A percentile compares a stretch with the other conserved stretches of the same genome.
These are phyloP conservation scores for Exophiala sp. DNA, from an alignment of 2,329 filamentous ascomycete genomes.

Conservation along the genomic window DNA sequence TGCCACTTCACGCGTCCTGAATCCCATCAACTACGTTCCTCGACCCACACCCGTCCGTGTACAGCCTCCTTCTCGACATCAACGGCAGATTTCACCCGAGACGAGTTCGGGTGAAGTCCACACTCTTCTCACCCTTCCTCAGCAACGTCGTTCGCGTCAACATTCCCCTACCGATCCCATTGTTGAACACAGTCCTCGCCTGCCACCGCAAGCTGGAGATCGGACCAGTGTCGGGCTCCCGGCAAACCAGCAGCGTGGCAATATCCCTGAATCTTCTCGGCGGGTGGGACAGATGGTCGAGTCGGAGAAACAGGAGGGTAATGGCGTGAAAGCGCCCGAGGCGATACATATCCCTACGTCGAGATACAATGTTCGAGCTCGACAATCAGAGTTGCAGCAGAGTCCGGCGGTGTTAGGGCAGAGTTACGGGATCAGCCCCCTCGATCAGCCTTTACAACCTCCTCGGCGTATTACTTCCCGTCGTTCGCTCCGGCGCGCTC, in stretches of 20 bases:
- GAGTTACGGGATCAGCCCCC: conserved; percentile 26
- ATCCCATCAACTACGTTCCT: conserved; percentile 57
- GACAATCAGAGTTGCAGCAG: conserved; percentile 16
- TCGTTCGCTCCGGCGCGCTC: conserved; percentile 33
- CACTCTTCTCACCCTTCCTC: conserved; percentile 51
- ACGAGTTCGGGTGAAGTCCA: conserved; percentile 37
- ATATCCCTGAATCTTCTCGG: conserved; percentile 24
- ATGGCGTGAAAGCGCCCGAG: conserved; percentile 20
- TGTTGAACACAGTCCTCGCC: conserved; percentile 41
- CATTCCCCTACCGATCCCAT: conserved; percentile 44
- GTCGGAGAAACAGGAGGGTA: conserved; percentile 16
- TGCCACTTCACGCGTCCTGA: conserved; percentile 52
- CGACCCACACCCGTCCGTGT: conserved; percentile 46
- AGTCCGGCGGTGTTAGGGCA: conserved; percentile 21
- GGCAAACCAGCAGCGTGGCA: conserved; percentile 37
- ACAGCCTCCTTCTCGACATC: conserved; percentile 26
- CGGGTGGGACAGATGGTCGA: conserved; percentile 19
- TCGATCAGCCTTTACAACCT: conserved; percentile 28
- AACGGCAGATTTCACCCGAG: neutral
- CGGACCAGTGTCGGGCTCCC: conserved; percentile 51
- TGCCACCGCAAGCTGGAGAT: conserved; percentile 32
- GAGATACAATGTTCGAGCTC: conserved; percentile 17
- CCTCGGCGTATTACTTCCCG: conserved; percentile 26
- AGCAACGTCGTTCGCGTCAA: conserved; percentile 51
- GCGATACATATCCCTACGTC: conserved; percentile 15